Base-by-base conservation (phyloP, 179 eudicot genomes). In the Patellifolia procumbens region DNA sequence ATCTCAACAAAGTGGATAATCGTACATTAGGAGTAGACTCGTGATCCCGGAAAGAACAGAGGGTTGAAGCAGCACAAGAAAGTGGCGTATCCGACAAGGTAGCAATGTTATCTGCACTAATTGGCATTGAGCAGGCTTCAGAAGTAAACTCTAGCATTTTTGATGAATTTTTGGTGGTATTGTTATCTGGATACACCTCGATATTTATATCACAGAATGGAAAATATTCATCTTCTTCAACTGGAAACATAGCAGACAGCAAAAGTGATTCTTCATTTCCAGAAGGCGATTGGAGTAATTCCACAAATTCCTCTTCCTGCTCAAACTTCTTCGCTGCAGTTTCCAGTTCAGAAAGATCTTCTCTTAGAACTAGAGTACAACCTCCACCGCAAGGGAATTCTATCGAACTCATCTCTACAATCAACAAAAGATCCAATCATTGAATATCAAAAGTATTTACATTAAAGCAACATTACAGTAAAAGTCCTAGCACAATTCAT, bases 261-360 rank as follows among this genome's bases (percentile, higher is more conserved):
- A 81, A 62, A 83, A 60, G 61, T 58, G 86, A 77, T 70, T 88
- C 97, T 31, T 81, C 87, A 56, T 75, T 77, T 74, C 76, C 74
- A 58, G 59, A 73, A 52, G 78, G 71, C 61, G 81, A 86, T 73
- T 85, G 86, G 61, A 85, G 84, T 80, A 83, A 88, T 55, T 56
- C 80, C 31, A 80, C 29, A 6, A 90, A 66, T 77, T 68, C 82
- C 42, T 84, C 85, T 52, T 93, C 97, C 85, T 79, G 89, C 83
- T 93, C 98, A 86, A 93, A 96, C 68, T 79, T 82, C 88, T 74
- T 90, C 20, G 98, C 96, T 60, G 83, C 92, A 78, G 87, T 87
- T 84, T 93, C 99, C 86, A 96, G 78, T 73, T 88, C 90, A 59
- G 73, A 72, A 70, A 96, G 83, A 85, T 89, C 90, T 60, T 87